Evolutionary conservation across 257 asterid species (phyloP).

Genomic region (Gentiana dahurica): DNA sequence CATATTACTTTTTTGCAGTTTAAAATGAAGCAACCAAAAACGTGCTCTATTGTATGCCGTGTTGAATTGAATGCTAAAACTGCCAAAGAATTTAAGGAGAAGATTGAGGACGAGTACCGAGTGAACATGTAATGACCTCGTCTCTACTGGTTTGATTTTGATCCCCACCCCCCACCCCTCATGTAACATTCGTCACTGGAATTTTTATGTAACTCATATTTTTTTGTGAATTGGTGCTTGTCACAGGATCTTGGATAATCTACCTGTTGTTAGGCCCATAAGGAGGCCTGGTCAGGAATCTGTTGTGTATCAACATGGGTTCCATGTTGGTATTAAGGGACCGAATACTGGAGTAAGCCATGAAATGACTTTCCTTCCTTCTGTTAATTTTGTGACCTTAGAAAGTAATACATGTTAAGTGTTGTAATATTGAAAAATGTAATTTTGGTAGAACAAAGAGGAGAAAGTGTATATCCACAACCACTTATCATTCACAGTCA

Average conservation of each 20-base stretch:
- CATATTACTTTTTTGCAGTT: constrained; percentile 19
- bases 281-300: constrained; percentile 43
- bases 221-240: constrained; percentile 11
- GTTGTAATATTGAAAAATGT: constrained; percentile 9
- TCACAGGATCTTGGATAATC: constrained; percentile 83
- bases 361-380: constrained; percentile 1
- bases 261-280: constrained; percentile 75
- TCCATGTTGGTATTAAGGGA: constrained; percentile 61
- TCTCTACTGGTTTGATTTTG: background rate
- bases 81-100: constrained; percentile 36
- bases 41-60: constrained; percentile 30
- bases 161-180: background rate
- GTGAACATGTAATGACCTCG: constrained; percentile 28
- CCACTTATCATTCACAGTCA: constrained; percentile 62
- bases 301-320: constrained; percentile 65
- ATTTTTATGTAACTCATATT: background rate
- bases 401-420: background rate
- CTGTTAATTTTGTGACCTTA: background rate
- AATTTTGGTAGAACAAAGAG: constrained; percentile 40
- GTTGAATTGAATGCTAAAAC: constrained; percentile 29
- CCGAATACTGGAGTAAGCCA: constrained; percentile 68
- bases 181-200: too few relatives aligned
- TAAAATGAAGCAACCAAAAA: constrained; percentile 35
- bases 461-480: constrained; percentile 64
- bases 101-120: constrained; percentile 37